Evolutionary conservation across 2,329 filamentous ascomycete genomes (phyloP), one percentile per base, ranked within the genome.

Genomic region (Simplicillium sp.): DNA sequence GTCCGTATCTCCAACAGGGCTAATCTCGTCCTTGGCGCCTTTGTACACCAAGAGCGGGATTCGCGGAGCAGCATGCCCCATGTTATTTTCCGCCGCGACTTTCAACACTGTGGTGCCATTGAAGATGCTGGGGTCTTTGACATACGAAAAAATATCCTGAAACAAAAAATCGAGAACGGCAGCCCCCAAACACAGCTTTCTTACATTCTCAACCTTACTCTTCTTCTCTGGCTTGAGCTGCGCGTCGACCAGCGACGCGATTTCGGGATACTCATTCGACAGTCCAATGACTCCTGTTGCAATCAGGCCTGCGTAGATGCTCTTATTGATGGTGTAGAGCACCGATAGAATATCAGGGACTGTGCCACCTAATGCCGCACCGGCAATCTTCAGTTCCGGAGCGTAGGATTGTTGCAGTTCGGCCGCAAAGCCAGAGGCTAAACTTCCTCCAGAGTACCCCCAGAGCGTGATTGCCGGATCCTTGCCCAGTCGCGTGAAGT

Each of bases 1-100:
- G 20, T 37, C 36, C 11, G 36, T 37, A 15, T 37, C 36, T 7
- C 25, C 36, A n/a, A 37, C 36, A 11, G 36, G 36, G n/a, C 36
- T 37, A 15, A 37, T 37, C n/a, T 37, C 11, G 20, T 37, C 36
- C 13, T 38, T 38, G 12, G n/a, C 36, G 14, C 36, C 36, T 11
- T 38, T 31, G 28, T 38, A 39, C 3, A 38, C 12, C 3, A 6
- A 16, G 9, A 39, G 12, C 13, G 29, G 37, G 3, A 20, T 29
- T 11, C 14, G n/a, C n/a, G n/a, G n/a, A n/a, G n/a, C n/a, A n/a
- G n/a, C n/a, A n/a, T n/a, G n/a, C n/a, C n/a, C n/a, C n/a, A n/a
- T n/a, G n/a, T n/a, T n/a, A n/a, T n/a, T n/a, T n/a, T n/a, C n/a
- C n/a, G n/a, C n/a, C n/a, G n/a, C n/a, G n/a, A n/a, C n/a, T n/a